Base-by-base conservation (phyloP, 106 monocot genomes). In the Cymbidium sinense region DNA sequence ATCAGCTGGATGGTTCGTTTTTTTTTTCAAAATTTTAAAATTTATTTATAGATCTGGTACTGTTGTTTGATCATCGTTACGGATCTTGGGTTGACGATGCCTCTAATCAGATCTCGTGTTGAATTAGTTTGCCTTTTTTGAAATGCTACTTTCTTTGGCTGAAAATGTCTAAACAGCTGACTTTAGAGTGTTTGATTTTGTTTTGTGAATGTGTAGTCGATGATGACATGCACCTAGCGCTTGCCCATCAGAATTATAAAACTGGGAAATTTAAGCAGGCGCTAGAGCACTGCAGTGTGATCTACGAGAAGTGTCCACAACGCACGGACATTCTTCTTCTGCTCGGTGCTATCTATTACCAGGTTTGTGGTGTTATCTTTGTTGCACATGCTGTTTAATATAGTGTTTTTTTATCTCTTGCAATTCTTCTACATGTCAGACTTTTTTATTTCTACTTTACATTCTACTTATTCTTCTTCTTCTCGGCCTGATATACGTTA, bases 301-400 rank as follows among this genome's bases (percentile, higher is more conserved):
- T 94, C 61, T 96, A 96, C 75, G 85, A 86, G 76, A 92, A 90
- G 65, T 91, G 88, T 64, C 91, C 91, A 17, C 82, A 80, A 2
- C 89, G 91, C 7, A 92, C 89, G 44, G 96, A 96, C 81, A 92
- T 90, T 79, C 91, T 96, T 41, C 86, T 94, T 34, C 89, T 96
- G 0, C 89, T 96, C 41, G 96, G 96, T 21, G 96, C 96, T 64
- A 85, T 92, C 13, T 88, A 94, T 86, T 96, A 90, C 54, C 96
- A 96, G 96, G 96, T 92, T 61, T 51, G 33, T 50, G 33, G 36
- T 78, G 19, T 25, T 78, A 47, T 47, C 0, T 27, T 47, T 28
- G 58, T 58, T 23, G 58, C 23, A 1, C 4, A 6, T 58, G 58
- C 11, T 58, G 58, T 6, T 58, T 58, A 67, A 6, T 35, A 10